Conservation (phyloP, 257 asterid genomes). For the Solanum gandarillasii region DNA sequence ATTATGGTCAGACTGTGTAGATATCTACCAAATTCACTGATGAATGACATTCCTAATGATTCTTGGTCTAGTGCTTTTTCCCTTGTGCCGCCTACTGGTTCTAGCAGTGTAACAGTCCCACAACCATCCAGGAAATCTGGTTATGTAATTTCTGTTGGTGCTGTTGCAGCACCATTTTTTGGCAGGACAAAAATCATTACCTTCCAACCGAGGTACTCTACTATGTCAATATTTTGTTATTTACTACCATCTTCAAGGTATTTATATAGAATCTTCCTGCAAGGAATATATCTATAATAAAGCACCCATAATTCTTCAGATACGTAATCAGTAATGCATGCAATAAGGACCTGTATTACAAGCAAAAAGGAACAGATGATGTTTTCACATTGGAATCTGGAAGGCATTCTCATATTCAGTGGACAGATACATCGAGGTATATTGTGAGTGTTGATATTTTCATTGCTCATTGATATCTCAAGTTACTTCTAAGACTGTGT, state of each 20-base stretch:
- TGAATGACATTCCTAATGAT: slow-evolving; percentile 31
- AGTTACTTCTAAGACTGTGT: neutral
- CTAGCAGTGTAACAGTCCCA: slow-evolving; percentile 68
- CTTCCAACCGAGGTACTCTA: slow-evolving; percentile 78
- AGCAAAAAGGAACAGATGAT: slow-evolving; percentile 85
- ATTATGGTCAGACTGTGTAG: slow-evolving; percentile 58
- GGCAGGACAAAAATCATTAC: slow-evolving; percentile 83
- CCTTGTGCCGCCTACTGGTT: slow-evolving; percentile 90
- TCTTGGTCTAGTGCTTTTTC: slow-evolving; percentile 83
- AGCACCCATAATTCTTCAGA: slow-evolving; percentile 31
- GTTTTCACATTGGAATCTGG: slow-evolving; percentile 58
- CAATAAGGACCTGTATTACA: slow-evolving; percentile 63
- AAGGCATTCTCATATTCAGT: slow-evolving; percentile 65
- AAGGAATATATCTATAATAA: neutral
- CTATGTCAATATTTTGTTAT: neutral
- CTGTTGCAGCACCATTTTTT: slow-evolving; percentile 76
- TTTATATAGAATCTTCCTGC: neutral
- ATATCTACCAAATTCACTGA: slow-evolving; percentile 29
- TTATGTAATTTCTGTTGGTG: slow-evolving; percentile 69
- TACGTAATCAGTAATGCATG: slow-evolving; percentile 90
- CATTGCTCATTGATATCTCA: neutral
- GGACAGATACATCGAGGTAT: slow-evolving; percentile 83
- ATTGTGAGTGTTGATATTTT: neutral
- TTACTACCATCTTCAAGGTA: neutral
- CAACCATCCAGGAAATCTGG: slow-evolving; percentile 62